phyloP scores from a whole-genome alignment of 2,329 filamentous ascomycete genomes.

The Trematosphaeria pertusa region DNA sequence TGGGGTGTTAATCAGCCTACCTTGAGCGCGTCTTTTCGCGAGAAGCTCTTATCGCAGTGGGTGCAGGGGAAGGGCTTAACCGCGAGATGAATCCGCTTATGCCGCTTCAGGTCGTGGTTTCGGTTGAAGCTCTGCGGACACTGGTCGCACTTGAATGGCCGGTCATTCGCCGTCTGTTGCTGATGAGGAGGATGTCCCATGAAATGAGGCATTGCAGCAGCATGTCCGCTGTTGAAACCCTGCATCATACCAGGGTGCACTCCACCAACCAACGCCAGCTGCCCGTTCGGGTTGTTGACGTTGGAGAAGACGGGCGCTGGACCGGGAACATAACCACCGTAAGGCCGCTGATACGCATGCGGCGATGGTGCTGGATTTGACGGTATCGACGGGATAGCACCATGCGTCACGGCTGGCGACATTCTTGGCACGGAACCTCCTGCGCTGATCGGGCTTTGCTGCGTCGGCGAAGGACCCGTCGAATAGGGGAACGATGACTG shows the following conservation, averaged over 20 bases:
- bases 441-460: slow-evolving; percentile 58
- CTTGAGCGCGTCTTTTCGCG: slow-evolving; percentile 95
- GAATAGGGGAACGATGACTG: slow-evolving; percentile 57
- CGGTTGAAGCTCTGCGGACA: slow-evolving; percentile 94
- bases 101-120: slow-evolving; percentile 94
- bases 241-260: slow-evolving; percentile 64
- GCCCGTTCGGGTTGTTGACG: slow-evolving; percentile 73
- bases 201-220: slow-evolving; percentile 69
- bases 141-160: slow-evolving; percentile 92
- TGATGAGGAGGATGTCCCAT: slow-evolving; percentile 61
- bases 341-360: slow-evolving; percentile 57
- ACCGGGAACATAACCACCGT: slow-evolving; percentile 54
- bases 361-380: slow-evolving; percentile 58
- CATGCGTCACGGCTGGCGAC: slow-evolving; percentile 58
- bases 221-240: slow-evolving; percentile 67
- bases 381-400: slow-evolving; percentile 53
- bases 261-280: slow-evolving; percentile 73
- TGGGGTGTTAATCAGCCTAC: slow-evolving; percentile 60
- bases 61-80: slow-evolving; percentile 95
- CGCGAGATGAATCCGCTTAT: slow-evolving; percentile 92
- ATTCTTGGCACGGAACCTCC: slow-evolving; percentile 57
- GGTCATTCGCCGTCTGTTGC: slow-evolving; percentile 69
- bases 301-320: slow-evolving; percentile 77
- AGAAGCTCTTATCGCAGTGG: slow-evolving; percentile 95
- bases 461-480: slow-evolving; percentile 56